These are phyloP conservation scores for Penicillium polonicum DNA, from an alignment of 2,329 filamentous ascomycete genomes.

Conservation along the genomic window DNA sequence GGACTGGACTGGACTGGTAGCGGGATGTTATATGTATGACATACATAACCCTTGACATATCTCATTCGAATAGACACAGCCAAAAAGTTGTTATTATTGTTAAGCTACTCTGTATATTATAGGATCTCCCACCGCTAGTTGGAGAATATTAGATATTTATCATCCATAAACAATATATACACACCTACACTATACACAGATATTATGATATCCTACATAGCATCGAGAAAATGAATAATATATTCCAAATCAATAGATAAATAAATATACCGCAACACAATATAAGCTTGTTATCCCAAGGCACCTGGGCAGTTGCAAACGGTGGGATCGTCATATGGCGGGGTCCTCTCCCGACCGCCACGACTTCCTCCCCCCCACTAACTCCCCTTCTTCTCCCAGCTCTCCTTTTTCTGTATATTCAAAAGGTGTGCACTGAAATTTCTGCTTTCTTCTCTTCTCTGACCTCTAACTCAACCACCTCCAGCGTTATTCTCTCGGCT, in stretches of 20 bases:
- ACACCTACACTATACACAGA: not conserved
- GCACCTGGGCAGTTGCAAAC: constrained; percentile 1
- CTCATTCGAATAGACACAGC: not conserved
- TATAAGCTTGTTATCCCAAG: constrained; percentile 1
- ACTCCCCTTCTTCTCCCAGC: constrained; percentile 5
- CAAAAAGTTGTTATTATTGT: not conserved
- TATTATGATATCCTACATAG: not conserved
- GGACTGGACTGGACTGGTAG: not conserved
- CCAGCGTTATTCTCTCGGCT: constrained; percentile 6
- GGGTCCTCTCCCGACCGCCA: constrained; percentile 15
- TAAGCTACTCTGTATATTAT: not conserved
- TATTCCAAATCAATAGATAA: not conserved
- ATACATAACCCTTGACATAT: not conserved
- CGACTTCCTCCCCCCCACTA: constrained; percentile 7
- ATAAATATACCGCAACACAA: not conserved
- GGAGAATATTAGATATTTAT: not conserved
- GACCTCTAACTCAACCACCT: not conserved
- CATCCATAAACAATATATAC: not conserved
- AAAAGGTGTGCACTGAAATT: constrained; percentile 4
- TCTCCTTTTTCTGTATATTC: constrained; percentile 14
- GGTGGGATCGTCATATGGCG: constrained; percentile 16
- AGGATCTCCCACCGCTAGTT: constrained; percentile 1
- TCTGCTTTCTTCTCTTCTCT: constrained; percentile 1
- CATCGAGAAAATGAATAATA: not conserved
- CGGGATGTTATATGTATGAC: constrained; percentile 6